Percentiles rank a stretch among this genome's conserved stretches.
phyloP scores from a whole-genome alignment of 2,329 filamentous ascomycete genomes.

The Cytospora leucostoma region DNA sequence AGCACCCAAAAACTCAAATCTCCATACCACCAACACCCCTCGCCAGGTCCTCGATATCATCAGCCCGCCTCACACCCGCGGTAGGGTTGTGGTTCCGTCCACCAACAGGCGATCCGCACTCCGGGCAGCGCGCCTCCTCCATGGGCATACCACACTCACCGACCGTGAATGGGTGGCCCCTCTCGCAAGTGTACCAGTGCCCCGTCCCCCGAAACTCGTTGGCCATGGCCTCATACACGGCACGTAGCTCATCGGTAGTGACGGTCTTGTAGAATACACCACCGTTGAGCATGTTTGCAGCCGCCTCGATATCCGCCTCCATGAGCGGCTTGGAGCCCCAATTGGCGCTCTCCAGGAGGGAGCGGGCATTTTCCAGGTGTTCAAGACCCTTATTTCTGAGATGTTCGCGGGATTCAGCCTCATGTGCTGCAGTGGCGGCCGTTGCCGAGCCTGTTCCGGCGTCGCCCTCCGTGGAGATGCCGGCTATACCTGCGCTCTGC shows the following conservation, averaged over 20 bases:
- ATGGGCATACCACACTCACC: slow-evolving; percentile 69
- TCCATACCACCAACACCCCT: background rate
- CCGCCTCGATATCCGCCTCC: slow-evolving; percentile 47
- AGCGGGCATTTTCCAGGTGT: slow-evolving; percentile 30
- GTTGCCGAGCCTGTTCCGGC: background rate
- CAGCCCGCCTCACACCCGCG: slow-evolving; percentile 53
- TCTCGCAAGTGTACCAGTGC: slow-evolving; percentile 62
- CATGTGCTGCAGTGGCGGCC: background rate
- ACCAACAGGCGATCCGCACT: slow-evolving; percentile 61
- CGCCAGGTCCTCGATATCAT: slow-evolving; percentile 47
- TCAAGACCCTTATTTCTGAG: slow-evolving; percentile 17
- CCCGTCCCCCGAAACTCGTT: slow-evolving; percentile 53
- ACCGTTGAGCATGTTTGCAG: slow-evolving; percentile 47
- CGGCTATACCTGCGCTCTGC: background rate
- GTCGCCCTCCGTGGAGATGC: background rate
- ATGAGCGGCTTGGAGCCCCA: slow-evolving; percentile 39
- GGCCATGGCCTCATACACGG: slow-evolving; percentile 54
- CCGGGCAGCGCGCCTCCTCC: slow-evolving; percentile 60
- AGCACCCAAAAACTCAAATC: background rate
- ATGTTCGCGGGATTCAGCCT: background rate
- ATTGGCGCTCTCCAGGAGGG: slow-evolving; percentile 27
- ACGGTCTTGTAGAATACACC: slow-evolving; percentile 51
- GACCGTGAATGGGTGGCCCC: slow-evolving; percentile 63
- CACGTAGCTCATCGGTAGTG: slow-evolving; percentile 52
- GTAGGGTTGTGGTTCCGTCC: slow-evolving; percentile 53